Evolutionary conservation across 2,329 filamentous ascomycete genomes (phyloP), one percentile per base, ranked within the genome.

Genomic region (Trichoderma arundinaceum): DNA sequence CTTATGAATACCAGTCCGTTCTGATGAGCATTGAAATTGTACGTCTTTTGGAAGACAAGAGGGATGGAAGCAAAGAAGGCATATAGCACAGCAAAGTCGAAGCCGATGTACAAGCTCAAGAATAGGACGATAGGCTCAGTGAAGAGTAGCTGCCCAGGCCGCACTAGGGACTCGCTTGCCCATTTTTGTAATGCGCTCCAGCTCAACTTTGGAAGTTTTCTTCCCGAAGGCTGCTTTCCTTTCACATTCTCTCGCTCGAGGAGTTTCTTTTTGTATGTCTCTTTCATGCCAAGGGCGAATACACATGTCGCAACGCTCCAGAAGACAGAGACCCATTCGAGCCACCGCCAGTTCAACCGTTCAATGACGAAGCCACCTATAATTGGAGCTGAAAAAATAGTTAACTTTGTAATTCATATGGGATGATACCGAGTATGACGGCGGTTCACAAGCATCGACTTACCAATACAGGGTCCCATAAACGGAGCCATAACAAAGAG

Each of bases 81-180:
- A 2, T 86, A 73, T 51, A 89, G 75, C 61, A 84, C 75, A 10
- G 84, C 48, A 35, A 83, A 77, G 38, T 85, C 76, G 33, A 85
- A 65, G 4, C 79, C 88, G 22, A 89, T 89, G 71, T 88, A 92
- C 22, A n/a, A 87, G 86, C 84, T 82, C 41, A 90, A 79, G 68
- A 91, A 91, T 84, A 88, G 92, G 75, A 90, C 84, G 1, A 89
- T 89, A 63, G 86, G 86, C 39, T 72, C 71, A 2, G 67, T 71
- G 8, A 69, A 54, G 1, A 72, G 51, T 66, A 72, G 71, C 8
- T 66, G 63, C 2, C 67, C 65, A 7, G 70, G 71, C 3, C 65
- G 60, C 38, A 66, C 17, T 33, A 66, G 28, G 4, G 65, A 51
- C n/a, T 57, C 59, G 8, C 8, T 41, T 10, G 51, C 58, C 51